These are phyloP conservation scores for Aureobasidium namibiae DNA, from an alignment of 2,329 filamentous ascomycete genomes.

Conservation along the genomic window DNA sequence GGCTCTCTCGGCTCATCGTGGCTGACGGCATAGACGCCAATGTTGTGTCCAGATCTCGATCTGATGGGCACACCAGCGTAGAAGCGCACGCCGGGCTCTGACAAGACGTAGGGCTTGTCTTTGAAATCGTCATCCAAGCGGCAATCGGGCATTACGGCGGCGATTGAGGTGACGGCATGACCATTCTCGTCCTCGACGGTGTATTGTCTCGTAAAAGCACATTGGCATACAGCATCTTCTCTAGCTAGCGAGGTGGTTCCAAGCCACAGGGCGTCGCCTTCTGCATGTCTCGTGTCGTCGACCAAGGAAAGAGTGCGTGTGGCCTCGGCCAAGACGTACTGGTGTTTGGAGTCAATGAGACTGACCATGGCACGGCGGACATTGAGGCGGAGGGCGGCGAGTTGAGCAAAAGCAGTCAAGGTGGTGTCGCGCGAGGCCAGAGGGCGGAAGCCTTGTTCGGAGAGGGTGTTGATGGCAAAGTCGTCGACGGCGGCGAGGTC, in stretches of 20 bases:
- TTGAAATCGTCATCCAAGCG: constrained; percentile 27
- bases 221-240: constrained; percentile 24
- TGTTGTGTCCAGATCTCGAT: constrained; percentile 25
- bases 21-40: constrained; percentile 26
- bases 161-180: neutral
- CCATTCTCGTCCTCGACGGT: constrained; percentile 5
- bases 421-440: constrained; percentile 25
- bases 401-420: constrained; percentile 28
- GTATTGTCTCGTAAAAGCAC: neutral
- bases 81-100: constrained; percentile 24
- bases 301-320: constrained; percentile 35
- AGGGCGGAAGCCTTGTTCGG: constrained; percentile 20
- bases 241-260: constrained; percentile 26
- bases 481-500: constrained; percentile 1
- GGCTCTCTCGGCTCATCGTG: constrained; percentile 21
- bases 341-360: constrained; percentile 39
- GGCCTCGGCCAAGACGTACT: constrained; percentile 44
- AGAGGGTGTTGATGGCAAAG: constrained; percentile 16
- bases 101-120: constrained; percentile 23
- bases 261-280: constrained; percentile 28
- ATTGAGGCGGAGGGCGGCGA: constrained; percentile 29
- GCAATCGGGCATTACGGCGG: constrained; percentile 20
- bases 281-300: constrained; percentile 26
- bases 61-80: constrained; percentile 28
- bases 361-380: constrained; percentile 31